Conservation (phyloP, 208 protist genomes). For the Acanthamoeba culbertsoni region DNA sequence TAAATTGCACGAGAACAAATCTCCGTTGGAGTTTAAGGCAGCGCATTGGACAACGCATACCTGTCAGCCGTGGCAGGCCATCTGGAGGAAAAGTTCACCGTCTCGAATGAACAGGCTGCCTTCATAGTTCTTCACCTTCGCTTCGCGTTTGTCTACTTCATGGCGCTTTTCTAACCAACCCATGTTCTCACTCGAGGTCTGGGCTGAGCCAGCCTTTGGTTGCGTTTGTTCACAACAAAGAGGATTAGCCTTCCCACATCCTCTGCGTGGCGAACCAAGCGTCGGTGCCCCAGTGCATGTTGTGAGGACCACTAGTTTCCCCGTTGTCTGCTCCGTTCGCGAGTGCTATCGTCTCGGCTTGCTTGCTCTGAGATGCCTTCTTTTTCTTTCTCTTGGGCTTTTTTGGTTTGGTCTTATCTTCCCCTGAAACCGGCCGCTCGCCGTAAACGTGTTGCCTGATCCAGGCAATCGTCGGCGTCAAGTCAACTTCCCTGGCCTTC, state of each 20-base stretch:
- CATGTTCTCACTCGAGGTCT: too few species aligned
- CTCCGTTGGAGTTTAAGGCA: too few species aligned
- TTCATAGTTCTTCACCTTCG: not conserved
- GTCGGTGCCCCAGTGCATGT: conserved; percentile 57
- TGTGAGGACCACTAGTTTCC: not conserved
- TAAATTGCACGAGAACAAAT: too few species aligned
- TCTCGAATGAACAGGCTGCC: not conserved
- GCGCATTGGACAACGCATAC: too few species aligned
- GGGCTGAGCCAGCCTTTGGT: too few species aligned
- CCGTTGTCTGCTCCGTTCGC: not conserved
- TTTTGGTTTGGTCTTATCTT: not conserved
- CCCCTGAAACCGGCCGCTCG: not conserved
- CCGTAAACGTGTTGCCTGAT: conserved; percentile 53
- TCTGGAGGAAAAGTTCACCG: too few species aligned
- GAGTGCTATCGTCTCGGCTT: not conserved
- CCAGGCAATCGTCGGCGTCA: conserved; percentile 20
- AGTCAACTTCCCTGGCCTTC: not conserved
- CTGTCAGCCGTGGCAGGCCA: too few species aligned
- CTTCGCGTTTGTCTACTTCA: not conserved
- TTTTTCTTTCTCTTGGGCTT: not conserved
- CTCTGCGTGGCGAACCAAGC: conserved; percentile 48
- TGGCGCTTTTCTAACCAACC: too few species aligned
- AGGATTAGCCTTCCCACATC: conserved; percentile 30
- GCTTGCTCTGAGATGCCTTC: not conserved
- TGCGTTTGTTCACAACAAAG: not conserved